Evolutionary conservation across 768 basidiomycete genomes (phyloP), one percentile per base, ranked within the genome.

Genomic region (Gautieria morchelliformis): DNA sequence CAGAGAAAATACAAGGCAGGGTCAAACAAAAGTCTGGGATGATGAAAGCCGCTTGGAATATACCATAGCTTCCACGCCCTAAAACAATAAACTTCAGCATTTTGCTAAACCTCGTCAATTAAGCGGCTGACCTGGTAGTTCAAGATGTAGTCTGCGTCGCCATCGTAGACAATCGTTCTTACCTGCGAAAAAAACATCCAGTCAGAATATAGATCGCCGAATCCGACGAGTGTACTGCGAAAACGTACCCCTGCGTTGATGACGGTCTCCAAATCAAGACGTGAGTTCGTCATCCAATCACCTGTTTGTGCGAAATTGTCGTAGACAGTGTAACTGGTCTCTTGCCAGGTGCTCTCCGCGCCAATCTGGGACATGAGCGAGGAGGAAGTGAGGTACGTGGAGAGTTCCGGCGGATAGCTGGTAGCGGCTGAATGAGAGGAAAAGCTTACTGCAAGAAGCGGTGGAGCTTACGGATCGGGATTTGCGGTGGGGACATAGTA

Each of bases 11-110:
- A 27, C n/a, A 30, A 27, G 35, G 35, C 33, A 24, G 17, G 32
- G 22, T 17, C n/a, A 24, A 55, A 11, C 17, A 50, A 9, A 10
- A 17, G 30, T 37, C 14, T 37, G 35, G 35, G 4, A 14, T 37
- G 35, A 37, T 9, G 14, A 37, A 37, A 17, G 0, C 40, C n/a
- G 5, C 19, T 27, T 53, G 24, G 4, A 48, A 40, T 54, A 41
- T 61, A 81, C 79, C 80, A 83, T 79, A 2, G 75, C 74, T 68
- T 83, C 81, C 17, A 82, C 74, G 12, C 82, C 81, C 35, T 72
- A 64, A 44, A 44, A 7, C 1, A n/a, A 3, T 44, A 44, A 70
- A 81, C 64, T 82, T 84, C 55, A 76, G 63, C 59, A 80, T 62
- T 74, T 79, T 63, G 81, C 78, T 72, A 35, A 11, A 9, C 6